Evolutionary conservation across 495 filamentous ascomycete species (phyloP).

Genomic region (Corynascus novoguineensis): DNA sequence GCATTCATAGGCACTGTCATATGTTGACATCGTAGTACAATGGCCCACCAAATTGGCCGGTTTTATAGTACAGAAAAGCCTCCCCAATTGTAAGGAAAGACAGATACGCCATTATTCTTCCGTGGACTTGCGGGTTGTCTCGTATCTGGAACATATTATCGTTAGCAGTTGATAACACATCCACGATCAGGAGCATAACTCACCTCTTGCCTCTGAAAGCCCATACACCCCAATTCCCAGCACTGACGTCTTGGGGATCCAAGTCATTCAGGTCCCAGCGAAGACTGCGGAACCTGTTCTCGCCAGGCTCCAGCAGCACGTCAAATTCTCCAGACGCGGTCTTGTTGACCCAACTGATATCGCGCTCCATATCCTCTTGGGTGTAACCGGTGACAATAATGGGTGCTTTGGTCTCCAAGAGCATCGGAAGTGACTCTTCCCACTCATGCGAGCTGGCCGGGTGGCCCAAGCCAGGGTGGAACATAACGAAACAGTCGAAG

Average conservation of each 20-base stretch:
- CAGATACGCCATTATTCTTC: conserved; percentile 8
- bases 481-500: conserved; percentile 92
- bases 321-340: conserved; percentile 85
- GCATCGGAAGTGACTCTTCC: conserved; percentile 78
- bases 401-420: conserved; percentile 91
- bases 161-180: conserved; percentile 26
- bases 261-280: conserved; percentile 96
- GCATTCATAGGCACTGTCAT: not conserved
- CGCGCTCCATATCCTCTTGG: conserved; percentile 85
- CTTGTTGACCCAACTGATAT: conserved; percentile 81
- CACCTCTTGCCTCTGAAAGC: conserved; percentile 96
- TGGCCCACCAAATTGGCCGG: not conserved
- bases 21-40: conserved; percentile 1
- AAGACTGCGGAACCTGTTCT: conserved; percentile 91
- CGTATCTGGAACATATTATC: conserved; percentile 44
- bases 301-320: conserved; percentile 81
- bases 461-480: conserved; percentile 94
- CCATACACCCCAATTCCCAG: conserved; percentile 96
- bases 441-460: conserved; percentile 89
- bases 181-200: conserved; percentile 25
- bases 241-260: conserved; percentile 90
- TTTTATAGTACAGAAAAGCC: conserved; percentile 1
- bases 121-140: conserved; percentile 52
- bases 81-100: not conserved
- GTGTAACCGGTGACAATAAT: conserved; percentile 94